Conservation (phyloP, 2,329 filamentous ascomycete genomes). For the Ramularia endophylla region DNA sequence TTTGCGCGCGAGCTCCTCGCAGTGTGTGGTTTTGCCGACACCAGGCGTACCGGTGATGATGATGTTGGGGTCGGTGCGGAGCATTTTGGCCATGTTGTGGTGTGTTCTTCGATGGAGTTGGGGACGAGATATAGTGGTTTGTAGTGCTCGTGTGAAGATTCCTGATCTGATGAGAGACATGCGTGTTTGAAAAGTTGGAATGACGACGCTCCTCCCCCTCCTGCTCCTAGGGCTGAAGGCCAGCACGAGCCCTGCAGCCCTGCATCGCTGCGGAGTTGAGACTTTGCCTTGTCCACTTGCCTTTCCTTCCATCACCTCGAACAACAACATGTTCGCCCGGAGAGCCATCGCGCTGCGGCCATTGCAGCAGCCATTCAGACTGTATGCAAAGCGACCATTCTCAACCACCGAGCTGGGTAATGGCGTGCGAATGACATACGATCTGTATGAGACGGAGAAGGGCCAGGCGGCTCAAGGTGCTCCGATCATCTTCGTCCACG, state of each 20-base stretch:
- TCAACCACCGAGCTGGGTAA: constrained; percentile 28
- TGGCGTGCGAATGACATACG: constrained; percentile 51
- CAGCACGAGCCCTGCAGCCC: too few species aligned
- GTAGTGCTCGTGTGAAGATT: too few species aligned
- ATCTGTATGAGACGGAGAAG: constrained; percentile 55
- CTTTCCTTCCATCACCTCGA: not conserved
- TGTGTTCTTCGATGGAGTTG: constrained; percentile 2
- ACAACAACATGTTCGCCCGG: constrained; percentile 19
- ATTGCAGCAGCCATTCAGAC: constrained; percentile 16
- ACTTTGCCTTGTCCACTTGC: not conserved
- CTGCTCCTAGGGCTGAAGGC: too few species aligned
- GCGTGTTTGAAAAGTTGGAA: constrained; percentile 2
- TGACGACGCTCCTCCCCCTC: too few species aligned
- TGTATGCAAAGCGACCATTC: constrained; percentile 16
- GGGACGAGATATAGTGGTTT: not conserved
- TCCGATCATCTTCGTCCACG: constrained; percentile 85
- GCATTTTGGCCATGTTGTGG: constrained; percentile 25
- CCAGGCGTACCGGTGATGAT: constrained; percentile 94
- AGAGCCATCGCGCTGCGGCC: constrained; percentile 10
- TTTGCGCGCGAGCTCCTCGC: constrained; percentile 69
- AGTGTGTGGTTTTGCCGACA: constrained; percentile 91
- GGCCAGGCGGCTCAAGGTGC: constrained; percentile 33
- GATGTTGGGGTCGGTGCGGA: constrained; percentile 65
- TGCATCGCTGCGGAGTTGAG: constrained; percentile 1
- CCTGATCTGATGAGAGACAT: not conserved